phyloP scores from a whole-genome alignment of 2,329 filamentous ascomycete species.

The Botrytis sinoallii region DNA sequence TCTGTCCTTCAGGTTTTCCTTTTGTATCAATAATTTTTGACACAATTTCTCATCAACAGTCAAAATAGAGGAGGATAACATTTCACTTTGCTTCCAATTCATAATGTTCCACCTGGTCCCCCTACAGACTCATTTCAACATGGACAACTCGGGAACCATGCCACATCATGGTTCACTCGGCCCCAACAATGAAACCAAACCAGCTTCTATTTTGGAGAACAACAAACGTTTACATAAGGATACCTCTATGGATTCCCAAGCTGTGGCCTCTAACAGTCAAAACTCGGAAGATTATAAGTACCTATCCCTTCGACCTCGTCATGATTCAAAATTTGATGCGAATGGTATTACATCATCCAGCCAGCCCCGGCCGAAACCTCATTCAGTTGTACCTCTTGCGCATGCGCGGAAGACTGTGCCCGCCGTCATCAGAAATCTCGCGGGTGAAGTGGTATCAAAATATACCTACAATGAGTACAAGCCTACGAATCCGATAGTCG shows the following conservation, averaged over 20 bases:
- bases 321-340: neutral
- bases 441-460: neutral
- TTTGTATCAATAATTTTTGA: neutral
- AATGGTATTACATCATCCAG: neutral
- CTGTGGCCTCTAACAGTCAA: neutral
- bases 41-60: neutral
- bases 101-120: neutral
- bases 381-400: neutral
- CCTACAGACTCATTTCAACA: neutral
- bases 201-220: neutral
- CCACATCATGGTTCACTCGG: neutral
- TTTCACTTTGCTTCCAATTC: neutral
- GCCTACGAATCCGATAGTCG: neutral
- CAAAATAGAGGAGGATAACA: neutral
- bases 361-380: neutral
- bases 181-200: neutral
- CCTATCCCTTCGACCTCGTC: neutral
- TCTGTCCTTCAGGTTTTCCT: neutral
- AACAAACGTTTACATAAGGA: neutral
- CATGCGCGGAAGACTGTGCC: neutral
- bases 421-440: neutral
- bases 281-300: neutral
- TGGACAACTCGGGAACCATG: neutral
- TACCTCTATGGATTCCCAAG: neutral
- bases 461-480: slow-evolving; percentile 1